These are phyloP conservation scores for Termitomyces sp. DNA, from an alignment of 1,284 basidiomycete species.

Conservation along the genomic window DNA sequence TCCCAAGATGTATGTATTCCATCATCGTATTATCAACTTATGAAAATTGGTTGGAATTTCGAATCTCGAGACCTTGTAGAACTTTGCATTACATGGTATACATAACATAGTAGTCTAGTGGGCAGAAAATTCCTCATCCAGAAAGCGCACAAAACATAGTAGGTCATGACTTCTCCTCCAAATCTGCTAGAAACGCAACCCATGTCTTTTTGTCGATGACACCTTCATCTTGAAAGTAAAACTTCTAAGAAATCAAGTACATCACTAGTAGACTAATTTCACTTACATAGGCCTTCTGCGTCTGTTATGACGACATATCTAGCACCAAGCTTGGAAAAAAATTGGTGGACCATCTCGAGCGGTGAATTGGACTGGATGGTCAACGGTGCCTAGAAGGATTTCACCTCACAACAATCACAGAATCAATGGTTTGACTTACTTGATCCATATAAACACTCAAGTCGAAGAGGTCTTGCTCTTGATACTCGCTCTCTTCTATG, in stretches of 20 bases:
- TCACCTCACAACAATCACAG: background rate
- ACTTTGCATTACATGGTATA: background rate
- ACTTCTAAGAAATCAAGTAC: conserved; percentile 3
- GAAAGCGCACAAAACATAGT: background rate
- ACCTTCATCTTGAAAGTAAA: conserved; percentile 63
- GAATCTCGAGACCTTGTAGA: too few relatives aligned
- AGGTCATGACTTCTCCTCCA: conserved; percentile 53
- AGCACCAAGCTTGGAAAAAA: conserved; percentile 91
- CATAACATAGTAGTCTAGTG: background rate
- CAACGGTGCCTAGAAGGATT: conserved; percentile 62
- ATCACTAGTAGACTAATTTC: background rate
- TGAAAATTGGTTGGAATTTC: too few relatives aligned
- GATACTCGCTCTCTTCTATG: conserved; percentile 32
- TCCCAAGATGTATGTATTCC: too few relatives aligned
- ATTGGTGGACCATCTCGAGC: conserved; percentile 84
- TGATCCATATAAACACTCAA: conserved; percentile 89
- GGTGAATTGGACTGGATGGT: conserved; percentile 81
- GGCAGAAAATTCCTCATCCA: background rate
- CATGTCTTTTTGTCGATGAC: conserved; percentile 92
- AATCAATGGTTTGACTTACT: conserved; percentile 36
- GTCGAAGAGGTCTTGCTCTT: conserved; percentile 65
- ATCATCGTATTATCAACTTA: too few relatives aligned
- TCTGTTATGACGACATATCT: conserved; percentile 86
- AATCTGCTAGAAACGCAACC: conserved; percentile 74
- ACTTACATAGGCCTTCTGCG: conserved; percentile 76